Base-by-base conservation (phyloP, 768 basidiomycete species). In the Leccinum imitatum region DNA sequence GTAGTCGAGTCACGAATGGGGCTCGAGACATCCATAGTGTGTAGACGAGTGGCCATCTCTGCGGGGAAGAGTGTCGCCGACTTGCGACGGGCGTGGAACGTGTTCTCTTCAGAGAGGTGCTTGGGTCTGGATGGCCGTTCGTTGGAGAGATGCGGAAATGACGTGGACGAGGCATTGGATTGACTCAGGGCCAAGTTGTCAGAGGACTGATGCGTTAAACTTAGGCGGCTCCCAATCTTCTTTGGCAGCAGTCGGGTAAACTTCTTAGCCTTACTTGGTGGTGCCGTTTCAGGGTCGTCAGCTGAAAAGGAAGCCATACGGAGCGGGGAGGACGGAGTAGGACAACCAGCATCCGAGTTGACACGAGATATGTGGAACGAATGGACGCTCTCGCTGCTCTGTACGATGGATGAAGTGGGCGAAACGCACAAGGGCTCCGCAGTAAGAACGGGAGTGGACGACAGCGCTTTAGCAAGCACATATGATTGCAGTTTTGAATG, bases 11-110 rank as follows among this genome's bases (percentile, higher is more conserved):
- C 67, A 31, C 53, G 57, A 46, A 63, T 21, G n/a, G 72, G 73
- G 47, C 30, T 61, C 1, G 65, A 73, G 30, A 73, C 72, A 17
- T 73, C 72, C 57, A 73, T 71, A 33, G 73, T 65, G 19, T 73
- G 72, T 50, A 73, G 58, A 56, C 67, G 72, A 48, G 70, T 54
- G 52, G 53, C 59, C 17, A 73, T 54, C 56, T 72, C 69, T 50
- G 65, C 63, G 2, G 72, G 72, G 39, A 75, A 74, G 59, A 74
- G 63, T 6, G 69, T 73, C 27, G 71, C 64, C 56, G 73, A 74
- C 66, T 74, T 74, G 58, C 74, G 72, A 56, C 74, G 73, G 17
- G 73, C 65, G 58, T 75, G 74, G 33, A 74, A 74, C 2, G 69
- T 75, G 62, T 74, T 74, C 65, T 69, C 67, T 56, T 73, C 71